A percentile compares a stretch with the other conserved stretches of the same genome.
Evolutionary conservation across 2,329 filamentous ascomycete genomes (phyloP).

Genomic region (Dryadomyces quercus-mongolicae): DNA sequence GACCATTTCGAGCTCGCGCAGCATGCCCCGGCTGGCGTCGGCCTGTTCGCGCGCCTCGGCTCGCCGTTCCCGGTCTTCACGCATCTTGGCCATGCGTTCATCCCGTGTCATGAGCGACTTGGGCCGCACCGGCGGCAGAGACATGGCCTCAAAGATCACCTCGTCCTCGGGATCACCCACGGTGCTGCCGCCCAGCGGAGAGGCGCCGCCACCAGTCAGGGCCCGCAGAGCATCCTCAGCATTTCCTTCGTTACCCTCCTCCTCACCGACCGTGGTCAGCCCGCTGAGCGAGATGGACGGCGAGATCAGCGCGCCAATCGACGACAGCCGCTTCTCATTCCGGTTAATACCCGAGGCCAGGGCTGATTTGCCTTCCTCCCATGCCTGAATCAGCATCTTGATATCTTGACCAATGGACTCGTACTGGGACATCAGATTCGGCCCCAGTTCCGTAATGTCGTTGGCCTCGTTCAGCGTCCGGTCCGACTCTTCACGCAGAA

Average conservation of each 20-base stretch:
- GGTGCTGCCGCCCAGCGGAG: slow-evolving; percentile 24
- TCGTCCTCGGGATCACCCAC: slow-evolving; percentile 51
- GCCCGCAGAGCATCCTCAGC: slow-evolving; percentile 56
- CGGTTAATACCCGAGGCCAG: slow-evolving; percentile 72
- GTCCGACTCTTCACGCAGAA: slow-evolving; percentile 82
- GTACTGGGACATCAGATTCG: slow-evolving; percentile 75
- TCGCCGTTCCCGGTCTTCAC: slow-evolving; percentile 70
- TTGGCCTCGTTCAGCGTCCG: slow-evolving; percentile 61
- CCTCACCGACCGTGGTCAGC: slow-evolving; percentile 48
- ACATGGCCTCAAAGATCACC: slow-evolving; percentile 86
- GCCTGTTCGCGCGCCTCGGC: slow-evolving; percentile 59
- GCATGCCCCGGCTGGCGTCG: slow-evolving; percentile 79
- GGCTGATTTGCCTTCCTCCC: slow-evolving; percentile 78
- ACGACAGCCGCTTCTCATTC: slow-evolving; percentile 59
- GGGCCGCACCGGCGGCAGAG: slow-evolving; percentile 52
- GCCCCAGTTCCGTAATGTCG: slow-evolving; percentile 63
- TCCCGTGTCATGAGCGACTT: slow-evolving; percentile 66
- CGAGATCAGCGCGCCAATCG: slow-evolving; percentile 46
- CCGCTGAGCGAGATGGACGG: slow-evolving; percentile 55
- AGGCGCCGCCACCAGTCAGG: slow-evolving; percentile 56
- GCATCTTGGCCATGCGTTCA: slow-evolving; percentile 77
- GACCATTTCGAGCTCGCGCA: slow-evolving; percentile 83
- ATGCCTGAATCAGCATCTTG: slow-evolving; percentile 65
- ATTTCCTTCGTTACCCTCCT: slow-evolving; percentile 15
- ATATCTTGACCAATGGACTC: slow-evolving; percentile 88